phyloP scores from a whole-genome alignment of 2,329 filamentous ascomycete species.

The Colletotrichum zoysiae region DNA sequence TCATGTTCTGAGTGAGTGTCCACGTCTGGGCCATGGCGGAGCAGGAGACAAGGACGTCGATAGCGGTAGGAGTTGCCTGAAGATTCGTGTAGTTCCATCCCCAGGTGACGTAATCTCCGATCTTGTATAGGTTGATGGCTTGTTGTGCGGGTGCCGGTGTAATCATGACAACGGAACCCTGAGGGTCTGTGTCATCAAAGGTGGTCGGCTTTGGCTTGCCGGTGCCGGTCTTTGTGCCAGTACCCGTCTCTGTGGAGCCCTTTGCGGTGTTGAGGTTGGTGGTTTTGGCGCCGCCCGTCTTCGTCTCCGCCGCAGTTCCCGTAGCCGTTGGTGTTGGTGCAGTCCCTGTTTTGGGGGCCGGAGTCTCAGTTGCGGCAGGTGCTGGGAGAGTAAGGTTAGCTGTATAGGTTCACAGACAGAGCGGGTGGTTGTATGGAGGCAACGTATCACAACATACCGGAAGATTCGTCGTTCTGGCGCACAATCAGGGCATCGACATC shows the following conservation, averaged over 20 bases:
- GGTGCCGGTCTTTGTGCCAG: constrained; percentile 46
- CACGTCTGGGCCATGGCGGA: constrained; percentile 65
- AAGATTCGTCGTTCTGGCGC: constrained; percentile 56
- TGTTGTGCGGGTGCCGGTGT: constrained; percentile 58
- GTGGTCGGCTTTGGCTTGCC: constrained; percentile 52
- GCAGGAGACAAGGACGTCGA: constrained; percentile 72
- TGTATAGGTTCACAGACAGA: constrained; percentile 1
- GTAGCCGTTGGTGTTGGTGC: constrained; percentile 38
- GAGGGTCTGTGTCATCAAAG: constrained; percentile 60
- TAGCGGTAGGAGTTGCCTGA: constrained; percentile 67
- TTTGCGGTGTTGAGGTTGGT: constrained; percentile 58
- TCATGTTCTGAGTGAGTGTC: constrained; percentile 75
- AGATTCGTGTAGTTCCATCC: constrained; percentile 76
- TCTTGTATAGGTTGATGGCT: constrained; percentile 67
- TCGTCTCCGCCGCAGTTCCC: constrained; percentile 43
- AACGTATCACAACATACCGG: constrained; percentile 42
- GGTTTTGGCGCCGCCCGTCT: constrained; percentile 48
- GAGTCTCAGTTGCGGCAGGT: constrained; percentile 25
- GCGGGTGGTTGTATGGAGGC: neutral
- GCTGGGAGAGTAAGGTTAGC: constrained; percentile 23
- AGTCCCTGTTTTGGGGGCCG: constrained; percentile 39
- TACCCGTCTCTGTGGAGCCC: constrained; percentile 41
- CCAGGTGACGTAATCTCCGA: constrained; percentile 70
- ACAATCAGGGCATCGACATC: constrained; percentile 66
- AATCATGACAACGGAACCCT: constrained; percentile 59